A percentile compares a stretch with the other conserved stretches of the same genome.
Conservation (phyloP, 1,284 basidiomycete species). For the Leccinum subrobustum region DNA sequence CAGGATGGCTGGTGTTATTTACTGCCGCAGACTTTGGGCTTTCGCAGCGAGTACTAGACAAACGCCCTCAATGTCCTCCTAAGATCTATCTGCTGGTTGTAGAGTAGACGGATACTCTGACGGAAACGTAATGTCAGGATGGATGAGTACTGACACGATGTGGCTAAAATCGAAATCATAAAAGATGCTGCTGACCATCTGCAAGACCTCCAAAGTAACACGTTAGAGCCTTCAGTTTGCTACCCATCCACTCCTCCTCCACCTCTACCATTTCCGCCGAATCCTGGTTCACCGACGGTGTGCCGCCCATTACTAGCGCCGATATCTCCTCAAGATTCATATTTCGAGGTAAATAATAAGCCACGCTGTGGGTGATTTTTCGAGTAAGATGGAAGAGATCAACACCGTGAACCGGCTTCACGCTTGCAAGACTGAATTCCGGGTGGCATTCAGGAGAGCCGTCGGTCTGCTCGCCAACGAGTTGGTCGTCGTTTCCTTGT, state of each 20-base stretch:
- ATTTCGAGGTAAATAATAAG: slow-evolving; percentile 91
- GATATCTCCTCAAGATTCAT: slow-evolving; percentile 74
- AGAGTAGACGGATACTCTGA: background rate
- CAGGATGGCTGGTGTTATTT: background rate
- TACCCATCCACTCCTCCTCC: slow-evolving; percentile 88
- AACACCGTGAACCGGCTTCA: slow-evolving; percentile 79
- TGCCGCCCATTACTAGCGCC: slow-evolving; percentile 39
- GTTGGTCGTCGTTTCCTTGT: slow-evolving; percentile 23
- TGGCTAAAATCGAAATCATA: slow-evolving; percentile 27
- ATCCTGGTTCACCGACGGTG: slow-evolving; percentile 13
- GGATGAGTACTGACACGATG: background rate
- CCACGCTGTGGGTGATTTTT: slow-evolving; percentile 75
- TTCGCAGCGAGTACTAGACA: too few species aligned
- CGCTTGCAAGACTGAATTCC: slow-evolving; percentile 67
- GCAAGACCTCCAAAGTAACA: slow-evolving; percentile 81
- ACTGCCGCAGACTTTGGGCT: background rate
- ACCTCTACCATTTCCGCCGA: slow-evolving; percentile 63
- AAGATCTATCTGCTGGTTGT: too few species aligned
- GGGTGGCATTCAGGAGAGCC: slow-evolving; percentile 38
- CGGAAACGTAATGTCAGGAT: background rate
- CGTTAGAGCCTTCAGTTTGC: slow-evolving; percentile 80
- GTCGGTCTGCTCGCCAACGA: slow-evolving; percentile 17
- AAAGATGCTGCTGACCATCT: slow-evolving; percentile 61
- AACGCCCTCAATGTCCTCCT: background rate
- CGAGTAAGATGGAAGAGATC: slow-evolving; percentile 78